Evolutionary conservation across 805 yeast species (phyloP).

Genomic region (Candida oleophila): DNA sequence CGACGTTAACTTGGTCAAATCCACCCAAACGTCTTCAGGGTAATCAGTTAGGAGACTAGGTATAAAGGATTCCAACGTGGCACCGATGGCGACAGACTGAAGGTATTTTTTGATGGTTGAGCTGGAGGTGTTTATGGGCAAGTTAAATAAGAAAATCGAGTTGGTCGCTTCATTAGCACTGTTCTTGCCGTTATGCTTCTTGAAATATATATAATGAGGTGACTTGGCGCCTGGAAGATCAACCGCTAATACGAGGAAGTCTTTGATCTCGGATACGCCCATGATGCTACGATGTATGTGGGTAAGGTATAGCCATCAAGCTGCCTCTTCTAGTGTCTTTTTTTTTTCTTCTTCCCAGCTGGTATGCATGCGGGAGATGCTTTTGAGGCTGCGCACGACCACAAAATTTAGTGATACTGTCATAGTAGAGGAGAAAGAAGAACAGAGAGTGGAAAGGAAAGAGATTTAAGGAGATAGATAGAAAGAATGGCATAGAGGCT

Average conservation of each 20-base stretch:
- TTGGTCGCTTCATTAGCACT: constrained; percentile 43
- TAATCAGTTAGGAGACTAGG: constrained; percentile 38
- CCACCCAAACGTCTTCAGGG: constrained; percentile 47
- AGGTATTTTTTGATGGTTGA: constrained; percentile 57
- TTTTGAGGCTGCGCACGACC: not conserved
- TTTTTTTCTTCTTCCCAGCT: not conserved
- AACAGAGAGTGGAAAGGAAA: not conserved
- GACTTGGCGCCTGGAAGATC: constrained; percentile 35
- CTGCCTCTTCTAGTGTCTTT: not conserved
- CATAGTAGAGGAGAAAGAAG: not conserved
- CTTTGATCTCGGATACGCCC: constrained; percentile 49
- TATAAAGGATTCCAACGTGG: constrained; percentile 53
- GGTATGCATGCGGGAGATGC: not conserved
- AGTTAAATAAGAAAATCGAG: constrained; percentile 71
- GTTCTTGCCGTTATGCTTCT: constrained; percentile 55
- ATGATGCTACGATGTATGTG: constrained; percentile 5
- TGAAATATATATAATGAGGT: constrained; percentile 60
- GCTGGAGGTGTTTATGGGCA: constrained; percentile 63
- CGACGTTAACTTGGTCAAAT: constrained; percentile 59
- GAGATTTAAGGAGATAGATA: no score
- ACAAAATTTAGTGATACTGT: not conserved
- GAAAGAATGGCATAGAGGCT: no score
- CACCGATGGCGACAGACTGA: constrained; percentile 58
- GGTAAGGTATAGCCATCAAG: not conserved
- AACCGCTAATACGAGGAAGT: constrained; percentile 54